Evolutionary conservation across 805 yeast species (phyloP).

Genomic region (Cyberlindnera petersonii): DNA sequence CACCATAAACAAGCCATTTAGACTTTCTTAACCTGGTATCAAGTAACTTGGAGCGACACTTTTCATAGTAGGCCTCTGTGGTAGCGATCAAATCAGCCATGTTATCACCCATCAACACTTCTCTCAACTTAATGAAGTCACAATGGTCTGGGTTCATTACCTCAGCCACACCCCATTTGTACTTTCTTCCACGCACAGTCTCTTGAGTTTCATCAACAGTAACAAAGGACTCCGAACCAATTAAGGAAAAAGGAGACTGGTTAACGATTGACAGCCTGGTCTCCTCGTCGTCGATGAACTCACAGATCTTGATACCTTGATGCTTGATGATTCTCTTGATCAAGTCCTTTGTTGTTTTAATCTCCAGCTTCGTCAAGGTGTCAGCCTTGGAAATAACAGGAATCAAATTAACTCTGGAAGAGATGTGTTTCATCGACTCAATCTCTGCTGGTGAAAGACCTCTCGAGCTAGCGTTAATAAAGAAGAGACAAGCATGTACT

Average conservation of each 20-base stretch:
- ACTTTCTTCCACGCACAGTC: constrained; percentile 66
- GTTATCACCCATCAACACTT: constrained; percentile 61
- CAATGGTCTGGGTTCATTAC: constrained; percentile 75
- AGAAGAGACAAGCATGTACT: constrained; percentile 83
- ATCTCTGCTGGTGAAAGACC: constrained; percentile 65
- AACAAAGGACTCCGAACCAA: constrained; percentile 58
- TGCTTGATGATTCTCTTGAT: constrained; percentile 47
- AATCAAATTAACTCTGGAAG: constrained; percentile 70
- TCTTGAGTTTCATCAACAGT: constrained; percentile 17
- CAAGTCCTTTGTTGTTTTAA: constrained; percentile 48
- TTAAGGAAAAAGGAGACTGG: constrained; percentile 65
- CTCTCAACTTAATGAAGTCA: constrained; percentile 65
- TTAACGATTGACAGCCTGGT: constrained; percentile 31
- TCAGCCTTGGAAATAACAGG: constrained; percentile 85
- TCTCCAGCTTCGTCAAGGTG: constrained; percentile 56
- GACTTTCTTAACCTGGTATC: constrained; percentile 38
- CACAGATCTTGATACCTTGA: constrained; percentile 58
- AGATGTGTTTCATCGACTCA: constrained; percentile 65
- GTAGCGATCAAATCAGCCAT: constrained; percentile 75
- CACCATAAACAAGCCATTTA: constrained; percentile 13
- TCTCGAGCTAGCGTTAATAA: constrained; percentile 65
- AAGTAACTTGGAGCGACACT: constrained; percentile 58
- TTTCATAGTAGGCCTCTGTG: constrained; percentile 73
- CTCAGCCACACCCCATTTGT: constrained; percentile 85
- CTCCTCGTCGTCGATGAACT: constrained; percentile 39